These are phyloP conservation scores for Mycena leptocephala DNA, from an alignment of 768 basidiomycete species.

Conservation along the genomic window DNA sequence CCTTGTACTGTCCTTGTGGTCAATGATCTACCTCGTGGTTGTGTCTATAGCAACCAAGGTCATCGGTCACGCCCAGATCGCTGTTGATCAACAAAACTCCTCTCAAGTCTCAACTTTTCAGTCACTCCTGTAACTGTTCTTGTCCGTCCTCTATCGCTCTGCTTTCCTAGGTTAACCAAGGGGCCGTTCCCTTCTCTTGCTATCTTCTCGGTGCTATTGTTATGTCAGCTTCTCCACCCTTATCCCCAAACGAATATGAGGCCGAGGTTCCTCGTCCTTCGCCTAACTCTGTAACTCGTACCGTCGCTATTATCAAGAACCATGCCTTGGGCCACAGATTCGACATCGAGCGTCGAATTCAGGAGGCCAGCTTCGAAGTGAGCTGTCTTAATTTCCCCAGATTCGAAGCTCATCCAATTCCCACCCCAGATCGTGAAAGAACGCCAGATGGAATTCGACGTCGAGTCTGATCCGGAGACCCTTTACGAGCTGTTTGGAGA, in stretches of 20 bases:
- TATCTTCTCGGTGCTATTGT: constrained; percentile 14
- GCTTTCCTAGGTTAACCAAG: constrained; percentile 20
- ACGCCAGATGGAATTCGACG: constrained; percentile 91
- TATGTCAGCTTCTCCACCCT: constrained; percentile 34
- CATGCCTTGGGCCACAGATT: constrained; percentile 83
- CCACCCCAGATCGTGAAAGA: constrained; percentile 83
- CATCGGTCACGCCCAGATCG: too few species aligned
- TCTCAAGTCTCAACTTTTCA: constrained; percentile 7
- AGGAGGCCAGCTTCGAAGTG: constrained; percentile 89
- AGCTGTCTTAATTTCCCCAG: constrained; percentile 39
- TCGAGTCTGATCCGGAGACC: constrained; percentile 85
- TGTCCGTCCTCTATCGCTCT: constrained; percentile 24
- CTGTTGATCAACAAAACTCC: constrained; percentile 19
- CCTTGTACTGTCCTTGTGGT: too few species aligned
- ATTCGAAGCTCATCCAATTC: constrained; percentile 35
- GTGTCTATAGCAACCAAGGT: too few species aligned
- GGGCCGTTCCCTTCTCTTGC: not conserved
- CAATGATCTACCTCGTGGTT: too few species aligned
- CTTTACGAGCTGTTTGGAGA: constrained; percentile 87
- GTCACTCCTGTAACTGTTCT: not conserved
- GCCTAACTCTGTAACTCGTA: constrained; percentile 64
- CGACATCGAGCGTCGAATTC: constrained; percentile 85
- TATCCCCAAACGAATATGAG: constrained; percentile 44
- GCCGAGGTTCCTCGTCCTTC: constrained; percentile 33
- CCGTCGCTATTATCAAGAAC: constrained; percentile 89